Base-by-base conservation (phyloP, 441 rosid genomes). In the Hypseocharis bilobata region DNA sequence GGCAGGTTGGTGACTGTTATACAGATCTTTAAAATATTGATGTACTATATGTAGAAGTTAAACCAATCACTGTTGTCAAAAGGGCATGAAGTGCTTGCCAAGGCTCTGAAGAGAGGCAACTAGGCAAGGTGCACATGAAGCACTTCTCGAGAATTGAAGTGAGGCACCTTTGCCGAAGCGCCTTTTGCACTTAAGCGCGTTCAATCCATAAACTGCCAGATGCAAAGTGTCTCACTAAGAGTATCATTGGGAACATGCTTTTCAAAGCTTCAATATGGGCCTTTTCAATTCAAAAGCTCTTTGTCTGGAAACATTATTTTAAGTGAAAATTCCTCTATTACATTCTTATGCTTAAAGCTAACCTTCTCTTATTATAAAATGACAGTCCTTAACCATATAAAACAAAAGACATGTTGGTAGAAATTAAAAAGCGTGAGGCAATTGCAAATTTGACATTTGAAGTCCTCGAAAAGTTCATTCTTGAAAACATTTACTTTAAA, bases 1-100 rank as follows among this genome's bases (percentile, higher is more conserved):
- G 99, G 99, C 93, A 92, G 99, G 99, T 95, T 70, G 64, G 70
- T 32, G 30, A 34, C 44, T 32, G 25, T 14, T 30, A 14, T 10
- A 7, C 27, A 8, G 2, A 59, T 34, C 44, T 47, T 16, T 30
- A 26, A 19, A 29, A 59, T n/a, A 27, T 13, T 4, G n/a, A 13
- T n/a, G n/a, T n/a, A n/a, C n/a, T 5, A 3, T 17, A 16, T 16
- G 40, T 17, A n/a, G 8, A 29, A 29, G 62, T 58, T 58, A 7
- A 58, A 58, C 36, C 40, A 17, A 30, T n/a, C n/a, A n/a, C n/a
- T 28, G 22, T 8, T 16, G 38, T 28, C 34, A 27, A 28, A 58
- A 29, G 40, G 20, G 58, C 58, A 54, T 54, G 13, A 10, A 8
- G 0, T 23, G 58, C 58, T 54, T 25, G 6, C 1, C 0, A 5